A percentile compares a stretch with the other conserved stretches of the same genome.
Evolutionary conservation across 177 flowering plant genomes (phyloP).

Genomic region (Telopea speciosissima): DNA sequence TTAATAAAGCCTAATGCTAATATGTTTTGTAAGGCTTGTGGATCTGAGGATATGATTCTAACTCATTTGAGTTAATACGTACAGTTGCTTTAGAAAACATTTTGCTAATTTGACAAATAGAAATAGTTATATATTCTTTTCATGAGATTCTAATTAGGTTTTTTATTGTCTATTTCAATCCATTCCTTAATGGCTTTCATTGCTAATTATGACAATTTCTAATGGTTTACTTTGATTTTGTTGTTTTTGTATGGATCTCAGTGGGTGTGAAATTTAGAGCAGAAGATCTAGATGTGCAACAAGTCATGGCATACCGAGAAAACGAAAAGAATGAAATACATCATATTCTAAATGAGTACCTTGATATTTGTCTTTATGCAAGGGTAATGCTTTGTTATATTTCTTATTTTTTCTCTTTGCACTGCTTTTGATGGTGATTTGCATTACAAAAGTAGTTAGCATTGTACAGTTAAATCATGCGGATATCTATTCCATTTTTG

Average conservation of each 20-base stretch:
- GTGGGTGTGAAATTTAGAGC: slow-evolving; percentile 53
- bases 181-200: neutral
- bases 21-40: too few species aligned
- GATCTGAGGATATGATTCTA: too few species aligned
- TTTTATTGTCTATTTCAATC: too few species aligned
- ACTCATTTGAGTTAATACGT: too few species aligned
- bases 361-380: slow-evolving; percentile 23
- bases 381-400: neutral
- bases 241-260: slow-evolving; percentile 10
- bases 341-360: slow-evolving; percentile 41
- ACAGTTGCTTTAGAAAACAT: too few species aligned
- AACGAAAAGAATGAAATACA: slow-evolving; percentile 44
- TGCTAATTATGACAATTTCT: neutral
- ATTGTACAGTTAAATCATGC: neutral
- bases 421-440: neutral
- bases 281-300: slow-evolving; percentile 23
- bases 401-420: neutral
- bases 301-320: slow-evolving; percentile 38
- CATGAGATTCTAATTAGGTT: too few species aligned
- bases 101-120: too few species aligned
- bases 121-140: too few species aligned
- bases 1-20: too few species aligned
- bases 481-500: neutral
- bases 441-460: neutral
- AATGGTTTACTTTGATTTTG: neutral